Base-by-base conservation (phyloP, 305 asterid genomes). In the Fraxinus baroniana region DNA sequence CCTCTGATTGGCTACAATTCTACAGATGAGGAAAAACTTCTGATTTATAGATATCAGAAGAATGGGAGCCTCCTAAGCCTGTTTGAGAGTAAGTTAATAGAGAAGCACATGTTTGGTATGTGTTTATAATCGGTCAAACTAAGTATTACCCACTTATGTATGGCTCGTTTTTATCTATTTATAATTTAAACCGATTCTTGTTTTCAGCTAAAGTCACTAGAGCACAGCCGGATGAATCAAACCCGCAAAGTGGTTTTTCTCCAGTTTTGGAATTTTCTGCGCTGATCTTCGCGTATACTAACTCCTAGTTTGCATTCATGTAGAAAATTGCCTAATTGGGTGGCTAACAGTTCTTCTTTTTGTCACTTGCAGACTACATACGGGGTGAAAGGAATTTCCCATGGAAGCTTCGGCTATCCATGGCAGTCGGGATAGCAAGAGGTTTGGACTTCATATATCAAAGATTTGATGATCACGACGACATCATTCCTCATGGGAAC, bases 401-500 rank as follows among this genome's bases (percentile, higher is more conserved):
- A 1, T 88, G 91, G 90, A 84, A 55, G 13, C 88, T 79, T 41
- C 83, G 91, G 6, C 81, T 90, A 20, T 84, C 89, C 4, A 83
- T 90, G 60, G 89, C 91, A 71, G 64, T 75, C 1, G 91, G 91
- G 22, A 90, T 87, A 35, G 89, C 90, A 30, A 79, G 90, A 41
- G 91, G 89, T 12, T 71, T 87, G 35, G 78, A 82, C 26, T 90
- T 79, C 88, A 64, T 90, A 78, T 73, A 88, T 52, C 82, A 55
- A 26, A 62, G 71, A 22, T 74, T 76, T 10, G 82, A 71, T 2
- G 64, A 62, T 30, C 57, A 62, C 4, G 26, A 81, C 18, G 80
- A 85, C 17, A 80, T 73, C 80, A 86, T 86, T 74, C 87, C 91
- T 37, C 91, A 90, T 57, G 90, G 91, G 10, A 84, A 84, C 89